These are phyloP conservation scores for Juglanconis juglandina DNA, from an alignment of 2,329 filamentous ascomycete genomes.

Conservation along the genomic window DNA sequence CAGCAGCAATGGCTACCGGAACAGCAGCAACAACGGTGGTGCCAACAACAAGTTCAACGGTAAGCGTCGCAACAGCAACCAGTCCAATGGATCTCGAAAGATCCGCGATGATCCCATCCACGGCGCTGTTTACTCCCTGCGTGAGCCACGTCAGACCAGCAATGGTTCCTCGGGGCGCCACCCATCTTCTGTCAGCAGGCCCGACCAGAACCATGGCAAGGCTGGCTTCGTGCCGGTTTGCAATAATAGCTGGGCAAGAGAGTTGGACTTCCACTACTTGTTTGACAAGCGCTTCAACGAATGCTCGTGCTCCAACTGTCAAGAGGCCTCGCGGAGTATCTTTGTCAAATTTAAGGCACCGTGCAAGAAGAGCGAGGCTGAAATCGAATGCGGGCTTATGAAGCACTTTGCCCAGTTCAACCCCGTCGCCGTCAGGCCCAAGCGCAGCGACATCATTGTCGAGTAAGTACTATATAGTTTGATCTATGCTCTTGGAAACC, in stretches of 20 bases:
- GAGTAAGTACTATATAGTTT: neutral
- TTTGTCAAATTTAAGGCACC: neutral
- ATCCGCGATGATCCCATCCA: constrained; percentile 7
- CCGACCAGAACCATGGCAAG: neutral
- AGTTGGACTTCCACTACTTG: too few species aligned
- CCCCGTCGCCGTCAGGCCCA: neutral
- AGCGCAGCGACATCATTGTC: neutral
- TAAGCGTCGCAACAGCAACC: constrained; percentile 8
- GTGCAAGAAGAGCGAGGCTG: too few species aligned
- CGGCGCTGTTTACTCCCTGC: constrained; percentile 10
- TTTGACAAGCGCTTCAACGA: neutral
- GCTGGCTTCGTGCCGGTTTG: neutral
- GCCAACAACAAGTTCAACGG: neutral
- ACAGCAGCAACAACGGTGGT: neutral
- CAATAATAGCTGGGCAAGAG: neutral
- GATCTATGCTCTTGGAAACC: neutral
- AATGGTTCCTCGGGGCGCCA: neutral
- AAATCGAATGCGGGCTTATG: neutral
- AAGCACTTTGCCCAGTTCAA: neutral
- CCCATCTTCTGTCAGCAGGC: neutral
- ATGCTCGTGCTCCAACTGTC: constrained; percentile 3
- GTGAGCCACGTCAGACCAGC: neutral
- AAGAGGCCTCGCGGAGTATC: constrained; percentile 3
- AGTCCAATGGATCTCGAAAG: constrained; percentile 7
- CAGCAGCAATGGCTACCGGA: neutral